Conservation (phyloP, 495 filamentous ascomycete species). For the Hypoxylon trugodes region DNA sequence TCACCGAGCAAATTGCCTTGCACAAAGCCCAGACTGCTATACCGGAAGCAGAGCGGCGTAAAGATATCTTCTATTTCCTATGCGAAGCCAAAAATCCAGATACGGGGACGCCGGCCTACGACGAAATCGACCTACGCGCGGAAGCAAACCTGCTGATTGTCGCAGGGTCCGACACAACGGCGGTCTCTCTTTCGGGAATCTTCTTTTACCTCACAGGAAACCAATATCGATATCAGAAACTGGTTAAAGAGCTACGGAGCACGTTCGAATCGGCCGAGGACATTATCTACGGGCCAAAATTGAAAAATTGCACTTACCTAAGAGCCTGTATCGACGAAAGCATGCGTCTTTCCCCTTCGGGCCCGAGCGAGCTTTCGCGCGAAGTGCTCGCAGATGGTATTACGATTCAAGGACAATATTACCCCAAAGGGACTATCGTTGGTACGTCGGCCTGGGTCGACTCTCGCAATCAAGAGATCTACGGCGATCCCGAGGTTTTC, state of each 20-base stretch:
- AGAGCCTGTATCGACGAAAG: slow-evolving; percentile 71
- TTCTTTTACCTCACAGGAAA: slow-evolving; percentile 61
- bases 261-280: slow-evolving; percentile 55
- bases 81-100: slow-evolving; percentile 42
- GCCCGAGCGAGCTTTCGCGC: slow-evolving; percentile 62
- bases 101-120: slow-evolving; percentile 37
- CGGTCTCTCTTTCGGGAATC: slow-evolving; percentile 58
- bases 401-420: slow-evolving; percentile 58
- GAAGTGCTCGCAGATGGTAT: slow-evolving; percentile 63
- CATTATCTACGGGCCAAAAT: slow-evolving; percentile 49
- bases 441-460: slow-evolving; percentile 65
- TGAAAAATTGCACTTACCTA: slow-evolving; percentile 58
- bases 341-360: slow-evolving; percentile 65
- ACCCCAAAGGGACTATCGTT: slow-evolving; percentile 62
- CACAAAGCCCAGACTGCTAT: slow-evolving; percentile 9
- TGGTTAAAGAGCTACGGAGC: slow-evolving; percentile 56
- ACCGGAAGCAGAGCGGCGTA: slow-evolving; percentile 22
- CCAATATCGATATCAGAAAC: slow-evolving; percentile 44
- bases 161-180: slow-evolving; percentile 48
- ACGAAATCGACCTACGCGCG: slow-evolving; percentile 21
- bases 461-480: slow-evolving; percentile 58
- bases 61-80: slow-evolving; percentile 48
- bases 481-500: slow-evolving; percentile 51
- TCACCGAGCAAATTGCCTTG: slow-evolving; percentile 17
- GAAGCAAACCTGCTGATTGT: slow-evolving; percentile 42